Percentiles rank a stretch among this genome's conserved stretches.
phyloP scores from a whole-genome alignment of 1,139 yeast genomes.

The Spathaspora sp. region DNA sequence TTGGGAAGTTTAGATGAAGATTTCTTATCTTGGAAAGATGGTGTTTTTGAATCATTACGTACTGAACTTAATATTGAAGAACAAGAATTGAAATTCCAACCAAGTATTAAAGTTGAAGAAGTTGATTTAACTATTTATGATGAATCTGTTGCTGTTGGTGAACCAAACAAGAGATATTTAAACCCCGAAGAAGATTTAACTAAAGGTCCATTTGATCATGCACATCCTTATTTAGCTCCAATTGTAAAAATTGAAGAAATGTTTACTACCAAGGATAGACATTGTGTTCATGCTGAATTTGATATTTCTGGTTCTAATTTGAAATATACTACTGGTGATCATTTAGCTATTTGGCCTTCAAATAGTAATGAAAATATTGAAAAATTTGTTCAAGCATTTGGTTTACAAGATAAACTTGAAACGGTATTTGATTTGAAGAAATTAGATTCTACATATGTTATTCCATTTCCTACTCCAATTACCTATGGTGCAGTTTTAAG shows the following conservation, averaged over 20 bases:
- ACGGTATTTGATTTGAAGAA: conserved; percentile 65
- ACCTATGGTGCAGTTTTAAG: conserved; percentile 85
- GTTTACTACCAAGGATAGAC: conserved; percentile 64
- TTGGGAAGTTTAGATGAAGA: conserved; percentile 95
- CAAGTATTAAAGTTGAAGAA: conserved; percentile 56
- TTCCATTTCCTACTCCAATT: conserved; percentile 89
- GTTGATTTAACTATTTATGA: conserved; percentile 30
- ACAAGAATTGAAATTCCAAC: conserved; percentile 74
- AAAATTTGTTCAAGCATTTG: conserved; percentile 63
- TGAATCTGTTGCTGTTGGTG: conserved; percentile 69
- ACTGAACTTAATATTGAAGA: conserved; percentile 67
- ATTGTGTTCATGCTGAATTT: conserved; percentile 88
- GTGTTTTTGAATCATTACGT: conserved; percentile 64
- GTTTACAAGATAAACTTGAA: conserved; percentile 52
- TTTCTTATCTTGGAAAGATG: conserved; percentile 89
- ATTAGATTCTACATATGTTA: conserved; percentile 67
- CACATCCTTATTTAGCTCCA: conserved; percentile 83
- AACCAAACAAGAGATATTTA: conserved; percentile 68
- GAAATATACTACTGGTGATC: conserved; percentile 93
- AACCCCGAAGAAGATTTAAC: conserved; percentile 45
- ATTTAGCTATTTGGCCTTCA: conserved; percentile 92
- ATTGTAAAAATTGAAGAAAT: conserved; percentile 64
- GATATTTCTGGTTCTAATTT: conserved; percentile 75
- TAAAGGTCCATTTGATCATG: conserved; percentile 79
- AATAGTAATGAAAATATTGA: conserved; percentile 76